Conservation (phyloP, 2,329 filamentous ascomycete genomes). For the Botrytis galanthina region DNA sequence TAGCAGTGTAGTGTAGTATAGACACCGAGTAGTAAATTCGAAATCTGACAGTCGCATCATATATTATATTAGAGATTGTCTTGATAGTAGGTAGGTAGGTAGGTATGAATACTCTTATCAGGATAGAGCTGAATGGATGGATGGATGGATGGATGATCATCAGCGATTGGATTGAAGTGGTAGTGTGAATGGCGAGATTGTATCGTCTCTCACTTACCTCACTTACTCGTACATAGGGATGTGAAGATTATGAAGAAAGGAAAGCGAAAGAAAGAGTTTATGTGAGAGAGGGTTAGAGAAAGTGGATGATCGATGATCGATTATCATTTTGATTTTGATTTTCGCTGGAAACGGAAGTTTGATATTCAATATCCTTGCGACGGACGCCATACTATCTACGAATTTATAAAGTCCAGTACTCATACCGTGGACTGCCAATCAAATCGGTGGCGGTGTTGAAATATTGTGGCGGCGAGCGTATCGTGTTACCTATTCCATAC, state of each 20-base stretch:
- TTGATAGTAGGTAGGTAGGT: too few relatives aligned
- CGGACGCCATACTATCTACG: neutral
- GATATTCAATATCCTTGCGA: neutral
- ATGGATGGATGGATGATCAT: neutral
- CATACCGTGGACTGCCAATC: neutral
- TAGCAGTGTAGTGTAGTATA: too few relatives aligned
- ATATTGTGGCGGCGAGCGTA: neutral
- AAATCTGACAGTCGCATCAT: neutral
- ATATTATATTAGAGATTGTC: neutral
- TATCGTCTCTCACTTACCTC: too few relatives aligned
- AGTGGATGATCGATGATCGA: too few relatives aligned
- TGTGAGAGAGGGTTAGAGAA: neutral
- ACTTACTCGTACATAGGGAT: too few relatives aligned
- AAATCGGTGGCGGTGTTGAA: neutral
- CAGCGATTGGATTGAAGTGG: neutral
- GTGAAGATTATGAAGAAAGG: neutral
- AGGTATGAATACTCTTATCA: neutral
- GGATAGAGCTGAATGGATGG: neutral
- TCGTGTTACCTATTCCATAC: too few relatives aligned
- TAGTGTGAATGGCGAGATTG: neutral
- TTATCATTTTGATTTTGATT: neutral
- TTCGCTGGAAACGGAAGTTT: neutral
- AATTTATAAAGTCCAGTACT: neutral
- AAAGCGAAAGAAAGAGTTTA: too few relatives aligned
- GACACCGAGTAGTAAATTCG: too few relatives aligned